Conservation (phyloP, 306 rosid species). For the Pterocarpus macrocarpus region DNA sequence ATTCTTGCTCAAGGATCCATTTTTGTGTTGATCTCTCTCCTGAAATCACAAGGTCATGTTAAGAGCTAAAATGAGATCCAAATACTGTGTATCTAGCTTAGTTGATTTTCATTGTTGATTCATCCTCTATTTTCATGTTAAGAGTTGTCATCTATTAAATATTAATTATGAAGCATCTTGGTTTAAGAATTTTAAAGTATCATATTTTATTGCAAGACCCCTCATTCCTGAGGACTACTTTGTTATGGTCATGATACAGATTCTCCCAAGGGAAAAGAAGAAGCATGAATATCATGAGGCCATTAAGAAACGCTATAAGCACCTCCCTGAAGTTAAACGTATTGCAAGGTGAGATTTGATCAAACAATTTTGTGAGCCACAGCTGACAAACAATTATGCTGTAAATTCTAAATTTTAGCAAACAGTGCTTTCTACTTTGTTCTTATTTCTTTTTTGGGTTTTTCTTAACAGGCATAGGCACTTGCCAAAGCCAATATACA, state of each 20-base stretch:
- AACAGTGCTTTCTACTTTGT: neutral
- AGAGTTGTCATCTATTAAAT: neutral
- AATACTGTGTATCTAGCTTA: neutral
- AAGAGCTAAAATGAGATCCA: slow-evolving; percentile 9
- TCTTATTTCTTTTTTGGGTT: neutral
- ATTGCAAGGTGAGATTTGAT: slow-evolving; percentile 67
- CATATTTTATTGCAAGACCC: neutral
- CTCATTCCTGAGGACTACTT: slow-evolving; percentile 33
- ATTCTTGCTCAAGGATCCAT: neutral
- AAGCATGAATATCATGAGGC: slow-evolving; percentile 87
- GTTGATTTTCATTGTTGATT: neutral
- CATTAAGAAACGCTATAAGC: slow-evolving; percentile 81
- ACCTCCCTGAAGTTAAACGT: slow-evolving; percentile 88
- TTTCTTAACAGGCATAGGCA: slow-evolving; percentile 72
- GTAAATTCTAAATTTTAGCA: neutral
- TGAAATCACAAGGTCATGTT: neutral
- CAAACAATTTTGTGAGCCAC: neutral
- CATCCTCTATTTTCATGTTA: neutral
- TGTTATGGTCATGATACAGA: slow-evolving; percentile 54
- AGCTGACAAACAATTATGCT: neutral
- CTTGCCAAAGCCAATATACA: slow-evolving; percentile 79
- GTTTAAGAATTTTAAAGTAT: neutral
- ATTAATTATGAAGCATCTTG: neutral
- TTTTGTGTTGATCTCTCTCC: neutral
- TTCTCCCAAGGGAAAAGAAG: slow-evolving; percentile 90